Conservation (phyloP, 2,329 filamentous ascomycete species). For the Cadophora gregata region DNA sequence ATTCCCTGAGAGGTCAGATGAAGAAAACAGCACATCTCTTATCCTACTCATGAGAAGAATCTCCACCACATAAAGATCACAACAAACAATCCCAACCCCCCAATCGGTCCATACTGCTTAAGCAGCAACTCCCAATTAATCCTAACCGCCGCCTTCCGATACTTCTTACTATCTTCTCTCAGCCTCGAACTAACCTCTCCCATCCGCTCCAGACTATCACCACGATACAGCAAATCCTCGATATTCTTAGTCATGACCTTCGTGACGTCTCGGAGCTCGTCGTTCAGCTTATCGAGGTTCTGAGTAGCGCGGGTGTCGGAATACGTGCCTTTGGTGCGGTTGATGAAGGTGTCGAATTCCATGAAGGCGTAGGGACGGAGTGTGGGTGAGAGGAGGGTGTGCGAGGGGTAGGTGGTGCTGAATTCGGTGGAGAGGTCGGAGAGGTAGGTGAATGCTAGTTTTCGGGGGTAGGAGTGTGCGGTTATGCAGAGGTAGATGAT, state of each 20-base stretch:
- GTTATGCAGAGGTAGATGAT: conserved; percentile 94
- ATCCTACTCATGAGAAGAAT: conserved; percentile 20
- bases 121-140: conserved; percentile 98
- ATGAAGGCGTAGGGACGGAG: conserved; percentile 95
- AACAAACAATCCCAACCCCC: conserved; percentile 47
- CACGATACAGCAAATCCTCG: conserved; percentile 93
- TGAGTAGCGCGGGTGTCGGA: conserved; percentile 88
- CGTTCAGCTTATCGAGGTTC: conserved; percentile 94
- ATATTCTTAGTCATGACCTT: conserved; percentile 99
- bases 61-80: conserved; percentile 23
- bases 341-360: conserved; percentile 97
- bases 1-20: background rate
- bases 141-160: conserved; percentile 86
- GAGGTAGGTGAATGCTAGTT: conserved; percentile 98
- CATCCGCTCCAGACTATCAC: conserved; percentile 95
- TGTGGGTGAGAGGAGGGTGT: conserved; percentile 74
- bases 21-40: background rate
- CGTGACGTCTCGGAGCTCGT: conserved; percentile 96
- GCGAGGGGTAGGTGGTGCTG: conserved; percentile 77
- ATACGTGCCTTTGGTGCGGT: conserved; percentile 90
- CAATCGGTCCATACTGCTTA: conserved; percentile 96
- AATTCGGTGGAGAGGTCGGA: conserved; percentile 92
- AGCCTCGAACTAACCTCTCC: conserved; percentile 89
- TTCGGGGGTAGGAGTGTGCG: conserved; percentile 92
- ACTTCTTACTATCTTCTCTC: conserved; percentile 93